Conservation (phyloP, 768 basidiomycete genomes). For the Kwoniella bestiolae region DNA sequence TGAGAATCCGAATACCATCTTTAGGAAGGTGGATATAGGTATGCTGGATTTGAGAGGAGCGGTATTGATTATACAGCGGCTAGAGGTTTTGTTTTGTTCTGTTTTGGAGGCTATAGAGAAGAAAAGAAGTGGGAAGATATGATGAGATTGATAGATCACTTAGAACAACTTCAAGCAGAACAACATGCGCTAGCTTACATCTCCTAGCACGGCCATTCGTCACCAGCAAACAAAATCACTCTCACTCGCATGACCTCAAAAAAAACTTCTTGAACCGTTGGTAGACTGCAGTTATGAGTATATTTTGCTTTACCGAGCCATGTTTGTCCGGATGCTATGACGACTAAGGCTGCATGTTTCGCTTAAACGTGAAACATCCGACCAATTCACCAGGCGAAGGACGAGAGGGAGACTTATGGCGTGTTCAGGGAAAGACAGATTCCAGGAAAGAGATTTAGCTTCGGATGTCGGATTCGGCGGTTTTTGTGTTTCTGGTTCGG, state of each 20-base stretch:
- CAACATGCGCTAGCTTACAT: neutral
- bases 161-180: neutral
- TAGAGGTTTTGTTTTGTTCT: too few species aligned
- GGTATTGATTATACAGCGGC: too few species aligned
- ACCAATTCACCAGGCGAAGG: neutral
- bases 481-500: neutral
- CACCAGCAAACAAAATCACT: too few species aligned
- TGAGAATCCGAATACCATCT: neutral
- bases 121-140: too few species aligned
- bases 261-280: neutral
- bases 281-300: too few species aligned
- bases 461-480: neutral
- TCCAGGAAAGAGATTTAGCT: neutral
- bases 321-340: neutral
- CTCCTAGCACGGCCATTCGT: neutral
- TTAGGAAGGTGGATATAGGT: neutral
- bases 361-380: neutral
- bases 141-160: too few species aligned
- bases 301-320: neutral
- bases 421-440: neutral
- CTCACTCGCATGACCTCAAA: too few species aligned
- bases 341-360: neutral
- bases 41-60: neutral
- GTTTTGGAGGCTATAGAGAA: too few species aligned
- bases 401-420: neutral